Percentiles rank a stretch among this genome's conserved stretches.
Conservation (phyloP, 495 filamentous ascomycete species). For the Chlorociboria aeruginascens region DNA sequence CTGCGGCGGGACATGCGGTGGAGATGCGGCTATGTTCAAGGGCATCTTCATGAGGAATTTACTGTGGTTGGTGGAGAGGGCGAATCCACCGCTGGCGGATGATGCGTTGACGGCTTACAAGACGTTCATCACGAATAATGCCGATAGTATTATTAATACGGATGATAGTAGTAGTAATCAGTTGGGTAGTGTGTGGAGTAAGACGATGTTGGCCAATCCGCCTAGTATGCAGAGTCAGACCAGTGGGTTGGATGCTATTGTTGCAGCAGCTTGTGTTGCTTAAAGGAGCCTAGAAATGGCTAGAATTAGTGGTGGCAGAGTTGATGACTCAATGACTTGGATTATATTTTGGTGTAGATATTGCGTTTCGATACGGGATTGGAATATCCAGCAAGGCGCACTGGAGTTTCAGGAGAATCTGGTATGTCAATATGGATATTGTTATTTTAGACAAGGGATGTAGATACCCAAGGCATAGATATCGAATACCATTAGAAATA, state of each 20-base stretch:
- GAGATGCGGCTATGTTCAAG: conserved; percentile 60
- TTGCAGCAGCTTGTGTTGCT: conserved; percentile 40
- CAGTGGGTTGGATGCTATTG: conserved; percentile 54
- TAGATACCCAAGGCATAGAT: not conserved
- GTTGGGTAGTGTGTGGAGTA: conserved; percentile 47
- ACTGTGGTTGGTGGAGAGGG: conserved; percentile 37
- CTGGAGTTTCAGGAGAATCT: not conserved
- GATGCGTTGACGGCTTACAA: conserved; percentile 36
- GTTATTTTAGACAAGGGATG: not conserved
- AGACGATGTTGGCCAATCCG: conserved; percentile 27
- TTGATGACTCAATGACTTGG: too few species aligned
- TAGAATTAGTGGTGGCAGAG: not conserved
- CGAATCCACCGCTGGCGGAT: conserved; percentile 13
- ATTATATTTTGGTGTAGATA: not conserved
- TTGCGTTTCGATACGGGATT: not conserved
- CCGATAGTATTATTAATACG: conserved; percentile 50
- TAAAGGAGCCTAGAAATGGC: not conserved
- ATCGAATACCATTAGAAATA: not conserved
- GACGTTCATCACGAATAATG: conserved; percentile 47
- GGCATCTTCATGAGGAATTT: conserved; percentile 68
- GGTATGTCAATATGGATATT: not conserved
- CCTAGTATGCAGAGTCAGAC: conserved; percentile 49
- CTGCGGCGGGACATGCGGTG: conserved; percentile 44
- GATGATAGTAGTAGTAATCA: conserved; percentile 40
- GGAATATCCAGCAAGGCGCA: not conserved